Base-by-base conservation (phyloP, 192 early-diverging fungal species). In the Martensiomyces pterosporus region DNA sequence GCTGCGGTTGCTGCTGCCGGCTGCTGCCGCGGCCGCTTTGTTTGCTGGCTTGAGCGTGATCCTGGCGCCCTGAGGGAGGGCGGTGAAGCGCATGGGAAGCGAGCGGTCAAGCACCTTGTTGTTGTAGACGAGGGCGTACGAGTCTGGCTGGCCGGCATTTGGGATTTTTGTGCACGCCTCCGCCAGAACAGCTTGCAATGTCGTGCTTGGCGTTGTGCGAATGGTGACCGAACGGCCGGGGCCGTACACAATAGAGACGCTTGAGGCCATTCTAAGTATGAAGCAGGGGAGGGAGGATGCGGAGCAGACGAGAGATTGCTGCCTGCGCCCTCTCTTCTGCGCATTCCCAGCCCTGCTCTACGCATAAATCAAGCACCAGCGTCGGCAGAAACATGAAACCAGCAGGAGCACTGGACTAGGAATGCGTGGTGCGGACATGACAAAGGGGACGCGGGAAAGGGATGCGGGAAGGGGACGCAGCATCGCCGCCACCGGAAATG, bases 41-140 rank as follows among this genome's bases (percentile, higher is more conserved):
- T 46, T 47, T 4, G 33, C 37, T 37, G 41, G 9, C 18, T 36
- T 48, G 14, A 94, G 69, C 25, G 70, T 72, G 6, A 94, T 78
- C 48, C 83, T 90, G 38, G 89, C 90, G 12, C 86, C 86, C 2
- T 83, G 67, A 3, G 89, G 83, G 24, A 94, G 64, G 55, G 90
- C 91, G 24, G 88, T 86, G 67, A 91, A 87, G 25, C 90, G 82
- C 14, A 92, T 74, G 1, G 84, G 76, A 9, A 88, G 68, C 5
- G 88, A 79, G 16, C 87, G 75, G 64, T 90, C 84, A 23, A 94
- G 73, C 14, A 59, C 52, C 34, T 77, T 82, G 50, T 78, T 79
- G 32, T 84, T 81, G 52, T 85, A 83, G 67, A 79, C 76, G 25
- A 90, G 75, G 3, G 67, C 72, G 39, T 80, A 87, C 5, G 43